phyloP scores from a whole-genome alignment of 2,329 filamentous ascomycete species.

The Botrytis elliptica region DNA sequence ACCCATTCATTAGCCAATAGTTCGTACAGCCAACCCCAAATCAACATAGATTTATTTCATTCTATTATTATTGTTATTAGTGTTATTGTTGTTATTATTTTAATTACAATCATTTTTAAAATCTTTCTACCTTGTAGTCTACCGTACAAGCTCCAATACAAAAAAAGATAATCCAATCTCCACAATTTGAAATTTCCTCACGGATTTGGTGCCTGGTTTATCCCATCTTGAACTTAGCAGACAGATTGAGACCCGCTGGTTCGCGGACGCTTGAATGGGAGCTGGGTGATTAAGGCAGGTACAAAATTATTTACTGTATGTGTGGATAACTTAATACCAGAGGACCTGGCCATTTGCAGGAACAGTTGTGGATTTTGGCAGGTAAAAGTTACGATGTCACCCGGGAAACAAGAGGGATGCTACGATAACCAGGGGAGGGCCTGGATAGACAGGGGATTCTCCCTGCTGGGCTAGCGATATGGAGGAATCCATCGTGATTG shows the following conservation, averaged over 20 bases:
- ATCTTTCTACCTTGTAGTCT: not conserved
- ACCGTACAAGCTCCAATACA: constrained; percentile 5
- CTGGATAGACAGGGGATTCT: not conserved
- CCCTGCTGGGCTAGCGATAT: not conserved
- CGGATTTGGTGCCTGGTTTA: not conserved
- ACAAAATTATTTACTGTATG: not conserved
- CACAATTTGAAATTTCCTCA: constrained; percentile 12
- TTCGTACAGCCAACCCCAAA: not conserved
- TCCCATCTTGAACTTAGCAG: constrained; percentile 1
- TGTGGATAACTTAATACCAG: not conserved
- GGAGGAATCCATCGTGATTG: not conserved
- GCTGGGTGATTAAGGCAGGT: constrained; percentile 1
- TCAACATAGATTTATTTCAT: not conserved
- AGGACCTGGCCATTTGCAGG: constrained; percentile 1
- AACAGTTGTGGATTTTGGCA: not conserved
- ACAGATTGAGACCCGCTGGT: constrained; percentile 9
- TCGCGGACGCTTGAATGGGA: not conserved
- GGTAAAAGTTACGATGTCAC: not conserved
- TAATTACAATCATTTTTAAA: not conserved
- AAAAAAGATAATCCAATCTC: constrained; percentile 1
- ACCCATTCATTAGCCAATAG: constrained; percentile 1
- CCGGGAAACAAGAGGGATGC: not conserved
- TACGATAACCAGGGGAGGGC: not conserved
- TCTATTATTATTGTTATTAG: not conserved
- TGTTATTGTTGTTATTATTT: not conserved